Conservation (phyloP, 805 yeast species). For the Alloascoidea africana region DNA sequence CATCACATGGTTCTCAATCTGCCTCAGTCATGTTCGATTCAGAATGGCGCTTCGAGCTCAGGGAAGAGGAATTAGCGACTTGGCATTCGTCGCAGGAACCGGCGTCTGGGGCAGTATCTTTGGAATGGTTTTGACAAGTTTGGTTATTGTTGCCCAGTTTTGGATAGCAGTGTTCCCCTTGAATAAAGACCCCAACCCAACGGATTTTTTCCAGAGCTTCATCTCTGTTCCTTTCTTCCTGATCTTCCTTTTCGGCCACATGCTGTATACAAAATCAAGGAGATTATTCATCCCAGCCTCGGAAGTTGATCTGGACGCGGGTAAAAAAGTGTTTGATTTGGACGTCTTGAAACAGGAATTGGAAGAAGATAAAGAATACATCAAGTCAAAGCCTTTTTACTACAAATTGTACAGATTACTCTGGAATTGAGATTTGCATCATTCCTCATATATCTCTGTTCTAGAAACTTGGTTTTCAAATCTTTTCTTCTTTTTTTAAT, state of each 20-base stretch:
- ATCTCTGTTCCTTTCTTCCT: slow-evolving; percentile 14
- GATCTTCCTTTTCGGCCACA: slow-evolving; percentile 25
- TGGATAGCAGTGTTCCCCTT: slow-evolving; percentile 58
- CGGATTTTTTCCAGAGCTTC: slow-evolving; percentile 25
- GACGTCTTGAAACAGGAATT: slow-evolving; percentile 34
- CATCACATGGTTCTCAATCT: slow-evolving; percentile 47
- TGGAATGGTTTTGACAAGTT: slow-evolving; percentile 33
- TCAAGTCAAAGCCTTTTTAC: slow-evolving; percentile 27
- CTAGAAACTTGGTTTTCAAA: too few species aligned
- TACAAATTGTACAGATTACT: slow-evolving; percentile 28
- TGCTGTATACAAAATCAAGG: slow-evolving; percentile 20
- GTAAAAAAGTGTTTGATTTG: slow-evolving; percentile 33
- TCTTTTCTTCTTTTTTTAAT: too few species aligned
- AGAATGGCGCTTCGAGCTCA: slow-evolving; percentile 35
- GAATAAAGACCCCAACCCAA: slow-evolving; percentile 6
- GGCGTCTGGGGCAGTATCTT: slow-evolving; percentile 45
- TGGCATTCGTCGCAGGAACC: slow-evolving; percentile 39
- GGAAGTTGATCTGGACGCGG: slow-evolving; percentile 34
- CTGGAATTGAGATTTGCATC: too few species aligned
- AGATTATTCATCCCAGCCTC: slow-evolving; percentile 20
- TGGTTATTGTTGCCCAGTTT: slow-evolving; percentile 48
- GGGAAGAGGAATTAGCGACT: slow-evolving; percentile 44
- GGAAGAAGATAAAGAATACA: slow-evolving; percentile 30
- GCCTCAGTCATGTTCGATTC: slow-evolving; percentile 45
- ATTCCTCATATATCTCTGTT: too few species aligned